Conservation (phyloP, 768 basidiomycete genomes). For the Boletellus ananas region DNA sequence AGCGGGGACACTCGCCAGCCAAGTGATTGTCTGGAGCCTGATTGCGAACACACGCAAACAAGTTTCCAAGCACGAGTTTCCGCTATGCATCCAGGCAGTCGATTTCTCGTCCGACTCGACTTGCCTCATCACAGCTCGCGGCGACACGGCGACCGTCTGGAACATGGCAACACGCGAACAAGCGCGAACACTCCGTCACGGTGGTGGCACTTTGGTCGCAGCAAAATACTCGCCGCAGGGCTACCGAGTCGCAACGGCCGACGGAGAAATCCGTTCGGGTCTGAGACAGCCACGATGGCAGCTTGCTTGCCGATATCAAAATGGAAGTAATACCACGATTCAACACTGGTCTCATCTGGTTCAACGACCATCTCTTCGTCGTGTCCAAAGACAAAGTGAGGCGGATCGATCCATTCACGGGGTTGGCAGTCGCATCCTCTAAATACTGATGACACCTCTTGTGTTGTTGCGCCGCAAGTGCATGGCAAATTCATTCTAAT, state of each 20-base stretch:
- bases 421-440: background rate
- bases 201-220: background rate
- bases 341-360: constrained; percentile 6
- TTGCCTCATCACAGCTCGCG: background rate
- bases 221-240: constrained; percentile 1
- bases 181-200: background rate
- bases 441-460: constrained; percentile 2
- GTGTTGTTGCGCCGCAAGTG: background rate
- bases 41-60: background rate
- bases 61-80: background rate
- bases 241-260: constrained; percentile 5
- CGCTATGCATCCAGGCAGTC: background rate
- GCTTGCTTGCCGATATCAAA: background rate
- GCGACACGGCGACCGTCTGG: background rate
- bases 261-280: background rate
- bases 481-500: background rate
- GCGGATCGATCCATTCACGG: background rate
- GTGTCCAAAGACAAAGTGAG: background rate
- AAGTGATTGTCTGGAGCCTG: background rate
- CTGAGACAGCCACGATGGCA: background rate
- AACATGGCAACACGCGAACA: background rate
- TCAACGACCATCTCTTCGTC: background rate
- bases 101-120: constrained; percentile 3
- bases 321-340: background rate
- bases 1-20: background rate